These are phyloP conservation scores for Ilyonectria robusta DNA, from an alignment of 2,329 filamentous ascomycete species.

Conservation along the genomic window DNA sequence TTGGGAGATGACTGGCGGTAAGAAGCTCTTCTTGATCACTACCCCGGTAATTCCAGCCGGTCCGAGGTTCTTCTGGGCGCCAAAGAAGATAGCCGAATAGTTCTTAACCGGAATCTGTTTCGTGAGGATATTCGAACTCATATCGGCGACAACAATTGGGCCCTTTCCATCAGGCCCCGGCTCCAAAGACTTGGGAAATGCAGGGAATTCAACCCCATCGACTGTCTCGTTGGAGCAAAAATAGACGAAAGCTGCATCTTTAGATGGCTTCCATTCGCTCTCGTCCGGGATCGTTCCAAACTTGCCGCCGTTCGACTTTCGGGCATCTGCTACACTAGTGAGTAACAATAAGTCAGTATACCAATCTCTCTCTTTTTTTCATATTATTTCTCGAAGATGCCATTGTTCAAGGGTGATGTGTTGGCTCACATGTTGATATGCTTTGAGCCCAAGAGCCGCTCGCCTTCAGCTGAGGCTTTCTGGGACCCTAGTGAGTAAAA, in stretches of 20 bases:
- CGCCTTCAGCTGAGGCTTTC: slow-evolving; percentile 89
- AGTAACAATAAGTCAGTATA: too few relatives aligned
- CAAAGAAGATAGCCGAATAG: slow-evolving; percentile 89
- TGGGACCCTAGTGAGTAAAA: slow-evolving; percentile 69
- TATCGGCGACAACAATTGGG: slow-evolving; percentile 88
- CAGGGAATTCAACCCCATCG: slow-evolving; percentile 91
- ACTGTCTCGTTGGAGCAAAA: slow-evolving; percentile 96
- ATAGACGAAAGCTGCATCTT: slow-evolving; percentile 82
- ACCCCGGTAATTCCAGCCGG: slow-evolving; percentile 88
- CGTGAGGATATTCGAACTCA: slow-evolving; percentile 94
- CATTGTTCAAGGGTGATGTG: too few relatives aligned
- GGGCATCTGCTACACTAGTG: slow-evolving; percentile 71
- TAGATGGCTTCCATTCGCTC: slow-evolving; percentile 81
- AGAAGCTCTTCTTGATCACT: slow-evolving; percentile 84
- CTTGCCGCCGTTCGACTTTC: slow-evolving; percentile 79
- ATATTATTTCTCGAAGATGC: too few relatives aligned
- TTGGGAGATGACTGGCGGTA: slow-evolving; percentile 76
- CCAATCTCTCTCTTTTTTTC: too few relatives aligned
- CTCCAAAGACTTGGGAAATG: slow-evolving; percentile 75
- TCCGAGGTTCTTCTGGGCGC: slow-evolving; percentile 95
- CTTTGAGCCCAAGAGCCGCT: slow-evolving; percentile 81
- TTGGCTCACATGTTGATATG: slow-evolving; percentile 73
- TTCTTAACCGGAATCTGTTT: slow-evolving; percentile 82
- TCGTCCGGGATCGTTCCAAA: slow-evolving; percentile 88
- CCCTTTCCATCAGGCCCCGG: slow-evolving; percentile 71